Evolutionary conservation across 371 early-diverging fungal genomes (phyloP).

Genomic region (Mortierella sp.): DNA sequence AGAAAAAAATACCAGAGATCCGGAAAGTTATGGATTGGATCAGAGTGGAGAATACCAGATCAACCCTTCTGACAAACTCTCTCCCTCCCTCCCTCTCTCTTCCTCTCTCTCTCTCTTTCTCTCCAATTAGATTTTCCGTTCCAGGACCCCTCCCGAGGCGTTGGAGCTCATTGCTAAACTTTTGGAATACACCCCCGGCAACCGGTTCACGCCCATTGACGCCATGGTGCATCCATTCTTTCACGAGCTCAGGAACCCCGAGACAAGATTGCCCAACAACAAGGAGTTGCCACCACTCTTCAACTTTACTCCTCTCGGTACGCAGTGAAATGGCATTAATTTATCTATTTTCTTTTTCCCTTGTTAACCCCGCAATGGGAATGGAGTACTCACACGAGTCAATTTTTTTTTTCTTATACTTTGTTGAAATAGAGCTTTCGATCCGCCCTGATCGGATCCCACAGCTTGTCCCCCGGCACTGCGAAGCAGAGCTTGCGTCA

Average conservation of each 20-base stretch:
- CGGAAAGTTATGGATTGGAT: too few species aligned
- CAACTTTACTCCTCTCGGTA: constrained; percentile 89
- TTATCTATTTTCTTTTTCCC: not conserved
- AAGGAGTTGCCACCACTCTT: constrained; percentile 89
- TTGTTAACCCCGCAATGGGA: not conserved
- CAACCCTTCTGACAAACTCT: constrained; percentile 2
- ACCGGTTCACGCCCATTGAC: constrained; percentile 92
- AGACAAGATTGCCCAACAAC: constrained; percentile 82
- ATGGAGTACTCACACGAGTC: not conserved
- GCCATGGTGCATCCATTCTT: constrained; percentile 97
- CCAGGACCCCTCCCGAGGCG: constrained; percentile 87
- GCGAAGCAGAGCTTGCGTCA: constrained; percentile 63
- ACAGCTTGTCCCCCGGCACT: constrained; percentile 78
- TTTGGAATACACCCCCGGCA: constrained; percentile 94
- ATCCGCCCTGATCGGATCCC: constrained; percentile 80
- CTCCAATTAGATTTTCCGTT: constrained; percentile 76
- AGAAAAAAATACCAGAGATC: not conserved
- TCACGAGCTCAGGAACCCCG: constrained; percentile 91
- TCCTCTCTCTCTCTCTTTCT: too few species aligned
- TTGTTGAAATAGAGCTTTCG: constrained; percentile 68
- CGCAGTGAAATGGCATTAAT: not conserved
- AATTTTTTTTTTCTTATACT: constrained; percentile 4
- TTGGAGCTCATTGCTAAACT: constrained; percentile 88
- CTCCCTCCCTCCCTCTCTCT: too few species aligned
- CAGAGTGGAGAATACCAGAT: not conserved